Evolutionary conservation across 1,139 yeast genomes (phyloP), one percentile per base, ranked within the genome.

Genomic region (Geotrichum cucujoidarum): DNA sequence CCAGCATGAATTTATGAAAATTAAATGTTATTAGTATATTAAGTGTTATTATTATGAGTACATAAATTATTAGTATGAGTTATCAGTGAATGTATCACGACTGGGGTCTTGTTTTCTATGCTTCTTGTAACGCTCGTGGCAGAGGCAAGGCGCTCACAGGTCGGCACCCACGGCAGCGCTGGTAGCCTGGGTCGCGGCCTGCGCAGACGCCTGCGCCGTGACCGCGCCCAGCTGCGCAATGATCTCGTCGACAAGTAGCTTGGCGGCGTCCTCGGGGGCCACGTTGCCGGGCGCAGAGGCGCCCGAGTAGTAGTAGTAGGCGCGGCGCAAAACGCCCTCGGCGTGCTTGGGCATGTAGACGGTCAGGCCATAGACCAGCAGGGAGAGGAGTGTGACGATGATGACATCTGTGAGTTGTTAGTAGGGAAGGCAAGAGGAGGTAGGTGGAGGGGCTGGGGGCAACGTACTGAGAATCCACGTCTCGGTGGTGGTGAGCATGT

Each of bases 341-440:
- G 57, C 49, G 40, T 59, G 62, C 22, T 53, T 50, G 11, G 65
- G 65, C 31, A 61, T 52, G 47, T 61, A 61, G 20, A 54, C 52
- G 16, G 57, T 46, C 22, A 57, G 47, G 11, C 61, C 61, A 45
- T 55, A 56, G 27, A 52, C 34, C 4, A 57, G 38, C 30, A 56
- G 49, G 6, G 53, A 37, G 17, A 50, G 32, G 25, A 57, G 40
- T 5, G 51, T 43, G 10, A 50, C 34, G 20, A 53, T 39, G 16
- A 56, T 37, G 25, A 47, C 22, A 33, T 54, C 60, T 56, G 45
- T 8, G 24, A 16, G 22, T 6, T 37, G 22, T 24, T 29, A 4
- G n/a, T 11, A 24, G 37, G 22, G 30, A 24, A 17, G 20, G 10
- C 14, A 22, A 14, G 6, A 22, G 17, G 38, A 2, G 24, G 16